These are phyloP conservation scores for Lenzites betulinus DNA, from an alignment of 768 basidiomycete species.

Conservation along the genomic window DNA sequence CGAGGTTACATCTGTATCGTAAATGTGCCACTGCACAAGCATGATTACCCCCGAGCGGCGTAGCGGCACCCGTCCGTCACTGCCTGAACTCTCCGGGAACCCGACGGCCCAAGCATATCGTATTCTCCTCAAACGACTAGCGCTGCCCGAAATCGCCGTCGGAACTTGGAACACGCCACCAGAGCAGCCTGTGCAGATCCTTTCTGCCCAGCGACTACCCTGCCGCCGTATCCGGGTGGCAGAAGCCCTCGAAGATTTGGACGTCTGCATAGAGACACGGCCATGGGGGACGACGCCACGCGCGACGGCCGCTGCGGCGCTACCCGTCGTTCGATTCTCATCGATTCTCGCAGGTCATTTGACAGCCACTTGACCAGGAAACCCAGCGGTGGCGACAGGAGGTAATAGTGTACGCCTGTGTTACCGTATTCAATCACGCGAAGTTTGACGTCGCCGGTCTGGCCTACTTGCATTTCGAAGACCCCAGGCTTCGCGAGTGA, in stretches of 20 bases:
- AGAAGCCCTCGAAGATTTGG: background rate
- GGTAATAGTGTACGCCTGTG: too few relatives aligned
- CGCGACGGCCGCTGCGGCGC: too few relatives aligned
- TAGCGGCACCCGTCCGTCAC: background rate
- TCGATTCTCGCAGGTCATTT: too few relatives aligned
- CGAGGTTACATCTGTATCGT: background rate
- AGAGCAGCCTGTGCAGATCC: background rate
- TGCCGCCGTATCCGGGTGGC: background rate
- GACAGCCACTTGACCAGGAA: too few relatives aligned
- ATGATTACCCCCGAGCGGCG: too few relatives aligned
- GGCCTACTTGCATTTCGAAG: too few relatives aligned
- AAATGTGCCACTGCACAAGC: background rate
- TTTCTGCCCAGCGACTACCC: background rate
- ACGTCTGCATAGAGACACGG: too few relatives aligned
- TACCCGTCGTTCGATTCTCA: too few relatives aligned
- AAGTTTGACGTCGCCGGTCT: too few relatives aligned
- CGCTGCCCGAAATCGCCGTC: background rate
- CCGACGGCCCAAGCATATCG: background rate
- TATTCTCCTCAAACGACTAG: background rate
- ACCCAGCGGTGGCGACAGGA: too few relatives aligned
- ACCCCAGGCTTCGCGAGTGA: background rate
- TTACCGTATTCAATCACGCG: too few relatives aligned
- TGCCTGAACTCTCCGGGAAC: background rate
- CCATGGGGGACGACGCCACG: too few relatives aligned
- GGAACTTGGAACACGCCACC: background rate